Conservation (phyloP, 768 basidiomycete genomes). For the Trametopsis cervina region DNA sequence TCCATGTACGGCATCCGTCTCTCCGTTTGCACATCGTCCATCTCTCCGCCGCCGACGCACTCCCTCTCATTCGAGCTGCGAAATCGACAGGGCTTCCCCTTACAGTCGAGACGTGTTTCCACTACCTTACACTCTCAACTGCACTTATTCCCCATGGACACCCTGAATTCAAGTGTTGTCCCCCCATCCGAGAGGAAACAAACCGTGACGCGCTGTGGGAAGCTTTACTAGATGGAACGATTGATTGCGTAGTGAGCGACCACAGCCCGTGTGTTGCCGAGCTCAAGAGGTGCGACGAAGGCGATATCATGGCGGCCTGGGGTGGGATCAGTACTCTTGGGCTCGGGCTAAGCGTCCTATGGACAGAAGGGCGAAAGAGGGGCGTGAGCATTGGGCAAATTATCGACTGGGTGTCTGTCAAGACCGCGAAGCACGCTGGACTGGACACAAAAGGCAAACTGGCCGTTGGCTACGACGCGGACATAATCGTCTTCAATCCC, state of each 20-base stretch:
- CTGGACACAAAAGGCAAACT: constrained; percentile 70
- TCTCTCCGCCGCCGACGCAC: constrained; percentile 78
- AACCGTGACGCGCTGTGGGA: constrained; percentile 80
- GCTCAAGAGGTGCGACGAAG: constrained; percentile 71
- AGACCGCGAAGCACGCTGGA: constrained; percentile 76
- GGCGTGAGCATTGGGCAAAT: constrained; percentile 55
- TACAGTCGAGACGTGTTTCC: constrained; percentile 96
- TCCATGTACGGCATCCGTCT: constrained; percentile 55
- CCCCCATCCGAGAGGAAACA: constrained; percentile 70
- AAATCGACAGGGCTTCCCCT: constrained; percentile 57
- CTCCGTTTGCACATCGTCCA: constrained; percentile 93
- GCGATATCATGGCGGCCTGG: constrained; percentile 88
- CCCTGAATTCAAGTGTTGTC: constrained; percentile 94
- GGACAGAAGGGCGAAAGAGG: constrained; percentile 71
- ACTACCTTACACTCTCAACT: constrained; percentile 81
- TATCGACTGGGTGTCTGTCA: constrained; percentile 66
- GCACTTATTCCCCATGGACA: constrained; percentile 65
- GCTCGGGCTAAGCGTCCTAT: constrained; percentile 79
- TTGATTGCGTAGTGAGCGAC: constrained; percentile 94
- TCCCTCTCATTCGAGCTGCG: constrained; percentile 71
- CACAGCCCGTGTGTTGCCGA: constrained; percentile 86
- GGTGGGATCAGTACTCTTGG: constrained; percentile 92
- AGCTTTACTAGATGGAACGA: constrained; percentile 72
- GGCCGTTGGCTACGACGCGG: constrained; percentile 71
- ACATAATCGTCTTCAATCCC: constrained; percentile 82